Conservation (phyloP, 495 filamentous ascomycete genomes). For the Aspergillus bridgeri region DNA sequence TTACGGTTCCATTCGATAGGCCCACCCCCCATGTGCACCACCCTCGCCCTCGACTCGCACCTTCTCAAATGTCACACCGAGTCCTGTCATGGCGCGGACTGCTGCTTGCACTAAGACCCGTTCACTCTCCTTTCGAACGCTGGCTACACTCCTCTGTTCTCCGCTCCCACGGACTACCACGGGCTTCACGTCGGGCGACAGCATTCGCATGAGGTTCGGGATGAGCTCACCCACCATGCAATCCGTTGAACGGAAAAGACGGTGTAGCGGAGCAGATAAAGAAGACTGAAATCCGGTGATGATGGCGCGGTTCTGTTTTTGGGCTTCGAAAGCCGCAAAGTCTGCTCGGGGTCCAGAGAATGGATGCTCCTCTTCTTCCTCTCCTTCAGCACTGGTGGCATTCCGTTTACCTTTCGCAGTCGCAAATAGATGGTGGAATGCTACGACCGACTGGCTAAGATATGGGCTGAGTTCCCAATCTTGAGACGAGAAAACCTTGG, state of each 20-base stretch:
- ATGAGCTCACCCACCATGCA: conserved; percentile 76
- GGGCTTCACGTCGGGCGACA: conserved; percentile 87
- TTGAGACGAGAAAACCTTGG: conserved; percentile 67
- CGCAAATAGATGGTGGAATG: conserved; percentile 90
- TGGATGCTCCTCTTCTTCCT: conserved; percentile 55
- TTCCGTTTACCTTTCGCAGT: conserved; percentile 39
- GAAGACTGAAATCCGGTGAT: conserved; percentile 52
- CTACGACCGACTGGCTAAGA: conserved; percentile 77
- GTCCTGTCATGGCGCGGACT: conserved; percentile 71
- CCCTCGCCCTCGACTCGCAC: conserved; percentile 69
- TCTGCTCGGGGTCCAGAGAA: conserved; percentile 80
- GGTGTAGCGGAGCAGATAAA: conserved; percentile 56
- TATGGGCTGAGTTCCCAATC: conserved; percentile 89
- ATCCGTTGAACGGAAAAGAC: conserved; percentile 73
- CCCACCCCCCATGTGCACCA: conserved; percentile 59
- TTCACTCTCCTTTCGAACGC: conserved; percentile 80
- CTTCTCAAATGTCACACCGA: conserved; percentile 78
- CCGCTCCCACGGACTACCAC: conserved; percentile 78
- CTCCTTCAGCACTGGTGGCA: conserved; percentile 45
- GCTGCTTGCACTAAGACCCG: conserved; percentile 74
- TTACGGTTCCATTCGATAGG: conserved; percentile 94
- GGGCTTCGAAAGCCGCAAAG: conserved; percentile 70
- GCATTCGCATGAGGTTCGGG: conserved; percentile 75
- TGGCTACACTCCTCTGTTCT: conserved; percentile 65
- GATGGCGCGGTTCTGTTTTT: conserved; percentile 62